These are phyloP conservation scores for Chimonanthus salicifolius DNA, from an alignment of 164 flowering plant genomes.

Conservation along the genomic window DNA sequence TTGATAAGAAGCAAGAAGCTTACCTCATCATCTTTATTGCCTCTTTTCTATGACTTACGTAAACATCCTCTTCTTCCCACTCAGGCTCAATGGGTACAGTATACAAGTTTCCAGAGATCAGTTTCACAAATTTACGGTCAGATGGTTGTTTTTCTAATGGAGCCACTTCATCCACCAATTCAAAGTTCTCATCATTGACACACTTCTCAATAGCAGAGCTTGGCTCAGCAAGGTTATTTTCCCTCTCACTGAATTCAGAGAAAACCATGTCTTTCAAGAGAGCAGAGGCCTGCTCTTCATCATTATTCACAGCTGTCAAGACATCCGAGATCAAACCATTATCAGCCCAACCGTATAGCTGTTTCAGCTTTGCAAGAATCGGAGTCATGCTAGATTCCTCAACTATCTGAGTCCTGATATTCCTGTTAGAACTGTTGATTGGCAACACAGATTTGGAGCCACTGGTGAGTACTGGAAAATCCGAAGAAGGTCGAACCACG, in stretches of 20 bases:
- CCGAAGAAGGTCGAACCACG: conserved; percentile 21
- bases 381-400: conserved; percentile 9
- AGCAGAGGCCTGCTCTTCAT: conserved; percentile 44
- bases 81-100: conserved; percentile 70
- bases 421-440: conserved; percentile 15
- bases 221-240: conserved; percentile 3
- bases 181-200: background rate
- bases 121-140: conserved; percentile 8
- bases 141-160: conserved; percentile 4
- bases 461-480: conserved; percentile 18
- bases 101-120: conserved; percentile 17
- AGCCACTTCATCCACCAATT: background rate
- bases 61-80: conserved; percentile 87
- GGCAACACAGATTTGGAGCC: conserved; percentile 3
- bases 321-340: conserved; percentile 63
- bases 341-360: conserved; percentile 64
- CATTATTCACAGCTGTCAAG: conserved; percentile 46
- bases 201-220: conserved; percentile 2
- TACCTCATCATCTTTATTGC: conserved; percentile 77
- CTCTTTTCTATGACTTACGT: conserved; percentile 69
- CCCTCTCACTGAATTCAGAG: conserved; percentile 13
- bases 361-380: conserved; percentile 34
- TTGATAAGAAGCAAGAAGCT: conserved; percentile 1
- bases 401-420: background rate
- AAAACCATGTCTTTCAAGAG: conserved; percentile 52